These are phyloP conservation scores for Omphalea diandra DNA, from an alignment of 441 rosid species.

Conservation along the genomic window DNA sequence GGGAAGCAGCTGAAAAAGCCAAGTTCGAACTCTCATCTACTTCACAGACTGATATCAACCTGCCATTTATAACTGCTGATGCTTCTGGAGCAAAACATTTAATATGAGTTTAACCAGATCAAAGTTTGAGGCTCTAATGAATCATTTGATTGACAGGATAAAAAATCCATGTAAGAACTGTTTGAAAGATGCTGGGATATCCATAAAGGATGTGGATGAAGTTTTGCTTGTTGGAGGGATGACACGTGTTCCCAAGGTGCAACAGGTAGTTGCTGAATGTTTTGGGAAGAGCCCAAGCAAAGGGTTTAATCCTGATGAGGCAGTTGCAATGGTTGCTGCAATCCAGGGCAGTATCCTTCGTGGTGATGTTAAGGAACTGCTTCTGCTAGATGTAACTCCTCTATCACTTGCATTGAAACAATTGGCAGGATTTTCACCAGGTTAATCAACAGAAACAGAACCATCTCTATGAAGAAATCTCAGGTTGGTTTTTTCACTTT, in stretches of 20 bases:
- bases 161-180: constrained; percentile 76
- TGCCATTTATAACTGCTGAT: constrained; percentile 95
- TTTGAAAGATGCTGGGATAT: constrained; percentile 82
- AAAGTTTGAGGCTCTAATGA: constrained; percentile 71
- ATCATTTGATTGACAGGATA: constrained; percentile 81
- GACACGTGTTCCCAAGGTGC: constrained; percentile 97
- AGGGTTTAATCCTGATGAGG: constrained; percentile 98
- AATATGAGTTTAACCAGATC: constrained; percentile 82
- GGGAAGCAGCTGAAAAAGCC: constrained; percentile 98
- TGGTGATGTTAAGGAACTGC: constrained; percentile 91
- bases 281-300: constrained; percentile 92
- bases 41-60: constrained; percentile 85
- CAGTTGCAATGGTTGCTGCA: constrained; percentile 98
- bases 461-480: constrained; percentile 95
- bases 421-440: constrained; percentile 92
- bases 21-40: constrained; percentile 95
- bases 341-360: constrained; percentile 96
- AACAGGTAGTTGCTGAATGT: constrained; percentile 68
- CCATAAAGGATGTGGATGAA: constrained; percentile 81
- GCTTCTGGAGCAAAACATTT: constrained; percentile 86
- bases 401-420: constrained; percentile 92
- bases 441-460: constrained; percentile 80
- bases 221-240: constrained; percentile 96
- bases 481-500: constrained; percentile 40
- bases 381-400: constrained; percentile 90